Evolutionary conservation across 1,284 basidiomycete species (phyloP), one percentile per base, ranked within the genome.

Genomic region (Irpex sp.): DNA sequence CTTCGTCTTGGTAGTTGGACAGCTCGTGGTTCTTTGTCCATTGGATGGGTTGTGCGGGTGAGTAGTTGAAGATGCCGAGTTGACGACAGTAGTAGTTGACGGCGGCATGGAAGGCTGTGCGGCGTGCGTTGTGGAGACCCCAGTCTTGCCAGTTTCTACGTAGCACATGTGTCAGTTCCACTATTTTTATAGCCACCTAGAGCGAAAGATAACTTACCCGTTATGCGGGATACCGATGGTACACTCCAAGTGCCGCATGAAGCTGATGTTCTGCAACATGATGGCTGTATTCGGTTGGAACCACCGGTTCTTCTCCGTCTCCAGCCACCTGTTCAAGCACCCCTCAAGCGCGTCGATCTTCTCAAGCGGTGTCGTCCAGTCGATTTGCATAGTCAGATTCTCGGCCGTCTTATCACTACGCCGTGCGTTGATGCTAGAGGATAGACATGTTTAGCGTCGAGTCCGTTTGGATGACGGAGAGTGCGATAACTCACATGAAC

Each of bases 51-150:
- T 87, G 71, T 7, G 87, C 80, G 2, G 89, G 81, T 70, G 84
- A 81, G 72, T 78, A 80, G 67, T 82, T 84, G 31, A 76, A 76
- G 69, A 92, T 91, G 44, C 83, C 87, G 7, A 92, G 82, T 70
- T 89, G 83, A 59, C 78, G 81, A 69, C 83, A 87, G 73, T 88
- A 91, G 70, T 88, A 82, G 67, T 90, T 85, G 26, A 86, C 85
- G 1, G 90, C 91, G 4, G 88, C 88, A 70, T 90, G 85, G 78
- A 92, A 92, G 3, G 89, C 87, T 2, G 90, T 91, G 69, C 82
- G 85, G 57, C 89, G 84, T 17, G 81, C 74, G 62, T 78, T 78
- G 21, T 81, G 82, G 31, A 87, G 74, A 38, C 84, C 82, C 89
- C 89, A 92, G 72, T 92, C 86, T 76, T 74, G 66, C 63, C 64